These are phyloP conservation scores for Plasmodium knowlesi DNA, from an alignment of 169 alveolate species.

Conservation along the genomic window DNA sequence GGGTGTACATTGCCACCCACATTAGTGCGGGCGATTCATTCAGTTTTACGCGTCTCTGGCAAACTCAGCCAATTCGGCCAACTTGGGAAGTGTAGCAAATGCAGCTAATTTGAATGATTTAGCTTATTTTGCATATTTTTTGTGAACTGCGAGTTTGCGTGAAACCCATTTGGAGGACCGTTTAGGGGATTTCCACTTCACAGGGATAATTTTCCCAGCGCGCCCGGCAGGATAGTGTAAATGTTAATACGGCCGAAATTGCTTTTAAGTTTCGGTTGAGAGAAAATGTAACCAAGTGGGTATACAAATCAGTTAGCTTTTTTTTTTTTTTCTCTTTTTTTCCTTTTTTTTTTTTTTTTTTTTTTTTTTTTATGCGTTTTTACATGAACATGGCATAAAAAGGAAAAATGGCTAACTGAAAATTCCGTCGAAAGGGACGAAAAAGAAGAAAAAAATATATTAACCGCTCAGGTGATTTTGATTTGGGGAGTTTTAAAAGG, in stretches of 20 bases:
- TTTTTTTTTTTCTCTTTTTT: not conserved
- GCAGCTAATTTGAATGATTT: not conserved
- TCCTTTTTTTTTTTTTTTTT: not conserved
- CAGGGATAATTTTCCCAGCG: not conserved
- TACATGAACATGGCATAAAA: not conserved
- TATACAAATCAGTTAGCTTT: not conserved
- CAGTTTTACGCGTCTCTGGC: not conserved
- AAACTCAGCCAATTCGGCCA: not conserved
- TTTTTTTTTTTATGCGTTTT: not conserved
- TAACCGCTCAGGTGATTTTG: not conserved
- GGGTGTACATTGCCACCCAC: not conserved
- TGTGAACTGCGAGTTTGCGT: not conserved
- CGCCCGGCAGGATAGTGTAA: not conserved
- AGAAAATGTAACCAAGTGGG: not conserved
- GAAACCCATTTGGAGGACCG: not conserved
- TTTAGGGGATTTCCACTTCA: not conserved
- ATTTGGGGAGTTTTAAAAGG: not conserved
- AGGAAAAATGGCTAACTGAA: constrained; percentile 1
- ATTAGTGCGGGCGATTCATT: not conserved
- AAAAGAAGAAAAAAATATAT: not conserved
- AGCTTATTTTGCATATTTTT: not conserved
- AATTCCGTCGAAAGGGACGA: not conserved
- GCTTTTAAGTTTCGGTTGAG: not conserved
- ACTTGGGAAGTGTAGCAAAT: not conserved
- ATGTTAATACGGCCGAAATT: not conserved